Evolutionary conservation across 495 filamentous ascomycete species (phyloP), one percentile per base, ranked within the genome.

Genomic region (Hypoxylon lienhwacheense): DNA sequence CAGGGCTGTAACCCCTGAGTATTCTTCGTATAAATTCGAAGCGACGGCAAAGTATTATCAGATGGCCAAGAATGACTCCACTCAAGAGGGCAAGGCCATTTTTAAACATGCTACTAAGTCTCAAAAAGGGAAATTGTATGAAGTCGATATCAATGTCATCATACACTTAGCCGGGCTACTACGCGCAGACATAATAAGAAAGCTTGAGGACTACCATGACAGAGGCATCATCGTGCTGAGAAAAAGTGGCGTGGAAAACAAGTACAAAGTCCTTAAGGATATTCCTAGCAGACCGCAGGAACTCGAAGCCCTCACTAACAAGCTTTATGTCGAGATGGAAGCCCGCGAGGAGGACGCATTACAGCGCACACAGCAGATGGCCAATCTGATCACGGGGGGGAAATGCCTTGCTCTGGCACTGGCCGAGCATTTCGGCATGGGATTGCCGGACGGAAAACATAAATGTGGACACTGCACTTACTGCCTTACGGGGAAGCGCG

Each of bases 391-490:
- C 37, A 82, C 79, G 1, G 67, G 62, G 5, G 47, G 45, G 5
- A 58, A 53, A 16, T 83, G 80, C 52, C 77, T 80, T 51, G 73
- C 76, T 5, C 56, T 55, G 4, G 60, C 68, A 3, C 70, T 85
- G 0, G 77, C 82, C 1, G 49, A 67, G 7, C 74, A 84, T 56
- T 84, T 85, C 50, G 81, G 79, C 24, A 82, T 83, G 56, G 56
- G 64, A 6, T 55, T 73, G 1, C 72, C 77, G 0, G 64, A 66
- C 5, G 65, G 67, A 0, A 68, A 64, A 10, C 34, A 46, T 0
- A 70, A 68, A 17, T 84, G 81, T 47, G 77, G 73, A 0, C 74
- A 78, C 46, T 84, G 82, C 61, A 76, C 72, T 1, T 78, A 68
- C 55, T 85, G 81, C 39, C 36, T 71, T 1, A 80, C 74, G 0